phyloP scores from a whole-genome alignment of 2,329 filamentous ascomycete genomes.

The Sarocladium kiliense region DNA sequence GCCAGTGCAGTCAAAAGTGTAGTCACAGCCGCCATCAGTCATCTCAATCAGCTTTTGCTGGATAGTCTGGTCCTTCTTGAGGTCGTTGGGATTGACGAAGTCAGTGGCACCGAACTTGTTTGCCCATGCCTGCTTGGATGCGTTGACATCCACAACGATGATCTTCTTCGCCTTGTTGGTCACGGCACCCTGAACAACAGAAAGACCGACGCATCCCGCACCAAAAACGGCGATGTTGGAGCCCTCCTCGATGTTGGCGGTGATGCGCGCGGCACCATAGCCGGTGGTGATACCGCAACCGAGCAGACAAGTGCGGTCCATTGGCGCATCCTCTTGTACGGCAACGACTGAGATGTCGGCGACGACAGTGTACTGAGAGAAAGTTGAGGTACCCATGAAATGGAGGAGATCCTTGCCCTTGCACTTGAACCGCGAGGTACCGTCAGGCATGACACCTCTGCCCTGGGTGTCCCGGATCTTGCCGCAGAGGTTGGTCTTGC shows the following conservation, averaged over 20 bases:
- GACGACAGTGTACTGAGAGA: conserved; percentile 97
- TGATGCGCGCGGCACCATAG: conserved; percentile 92
- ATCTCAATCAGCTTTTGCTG: conserved; percentile 93
- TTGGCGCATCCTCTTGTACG: conserved; percentile 82
- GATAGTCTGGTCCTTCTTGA: conserved; percentile 72
- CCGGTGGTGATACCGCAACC: conserved; percentile 98
- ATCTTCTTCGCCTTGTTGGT: conserved; percentile 75
- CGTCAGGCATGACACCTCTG: conserved; percentile 94
- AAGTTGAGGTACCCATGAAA: conserved; percentile 99
- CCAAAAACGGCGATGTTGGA: conserved; percentile 90
- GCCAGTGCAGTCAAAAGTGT: conserved; percentile 98
- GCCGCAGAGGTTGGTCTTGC: conserved; percentile 98
- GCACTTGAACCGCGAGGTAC: conserved; percentile 88
- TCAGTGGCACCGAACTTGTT: conserved; percentile 94
- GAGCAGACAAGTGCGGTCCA: conserved; percentile 93
- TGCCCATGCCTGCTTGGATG: conserved; percentile 84
- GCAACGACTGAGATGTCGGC: conserved; percentile 97
- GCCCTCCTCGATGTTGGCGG: conserved; percentile 85
- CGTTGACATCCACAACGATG: conserved; percentile 74
- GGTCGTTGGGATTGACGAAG: conserved; percentile 88
- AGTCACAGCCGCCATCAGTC: conserved; percentile 97
- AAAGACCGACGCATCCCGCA: conserved; percentile 91
- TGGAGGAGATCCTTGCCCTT: conserved; percentile 93
- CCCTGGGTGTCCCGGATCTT: conserved; percentile 98
- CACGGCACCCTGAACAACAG: conserved; percentile 89